These are phyloP conservation scores for Chlorella sp. DNA, from an alignment of 139 green algal genomes.

Conservation along the genomic window DNA sequence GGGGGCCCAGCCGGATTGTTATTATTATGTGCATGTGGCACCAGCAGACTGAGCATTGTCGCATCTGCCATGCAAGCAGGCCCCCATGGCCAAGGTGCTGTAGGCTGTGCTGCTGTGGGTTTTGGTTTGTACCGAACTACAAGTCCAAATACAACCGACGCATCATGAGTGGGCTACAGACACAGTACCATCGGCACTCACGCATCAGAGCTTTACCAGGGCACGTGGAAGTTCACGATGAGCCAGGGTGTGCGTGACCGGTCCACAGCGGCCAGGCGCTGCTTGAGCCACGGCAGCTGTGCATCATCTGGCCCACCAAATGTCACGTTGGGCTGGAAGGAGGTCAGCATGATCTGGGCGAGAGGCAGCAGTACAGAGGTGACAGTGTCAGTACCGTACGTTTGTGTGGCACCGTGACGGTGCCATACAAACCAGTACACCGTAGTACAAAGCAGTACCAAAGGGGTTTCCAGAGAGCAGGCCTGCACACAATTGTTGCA, in stretches of 20 bases:
- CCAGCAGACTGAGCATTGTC: too few relatives aligned
- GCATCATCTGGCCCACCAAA: not conserved
- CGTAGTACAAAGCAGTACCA: not conserved
- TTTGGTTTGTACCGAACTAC: too few relatives aligned
- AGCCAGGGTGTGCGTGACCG: not conserved
- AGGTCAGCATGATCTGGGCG: slow-evolving; percentile 5
- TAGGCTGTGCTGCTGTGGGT: too few relatives aligned
- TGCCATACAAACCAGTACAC: not conserved
- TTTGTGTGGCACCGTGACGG: not conserved
- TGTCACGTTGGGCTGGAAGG: slow-evolving; percentile 2
- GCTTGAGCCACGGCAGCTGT: not conserved
- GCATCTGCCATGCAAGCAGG: too few relatives aligned
- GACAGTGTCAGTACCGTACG: not conserved
- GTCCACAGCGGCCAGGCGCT: not conserved
- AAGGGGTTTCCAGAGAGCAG: too few relatives aligned
- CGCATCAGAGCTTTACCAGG: not conserved
- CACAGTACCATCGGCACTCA: not conserved
- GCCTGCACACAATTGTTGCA: not conserved
- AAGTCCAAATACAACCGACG: too few relatives aligned
- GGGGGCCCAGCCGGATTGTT: too few relatives aligned
- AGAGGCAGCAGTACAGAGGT: slow-evolving; percentile 2
- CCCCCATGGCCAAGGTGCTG: too few relatives aligned
- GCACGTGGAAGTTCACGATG: not conserved
- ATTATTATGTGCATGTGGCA: too few relatives aligned
- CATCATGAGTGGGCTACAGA: too few relatives aligned